A percentile compares a stretch with the other conserved stretches of the same genome.
Conservation (phyloP, 352 stramenopile genomes). For the Globisporangium spinosum region DNA sequence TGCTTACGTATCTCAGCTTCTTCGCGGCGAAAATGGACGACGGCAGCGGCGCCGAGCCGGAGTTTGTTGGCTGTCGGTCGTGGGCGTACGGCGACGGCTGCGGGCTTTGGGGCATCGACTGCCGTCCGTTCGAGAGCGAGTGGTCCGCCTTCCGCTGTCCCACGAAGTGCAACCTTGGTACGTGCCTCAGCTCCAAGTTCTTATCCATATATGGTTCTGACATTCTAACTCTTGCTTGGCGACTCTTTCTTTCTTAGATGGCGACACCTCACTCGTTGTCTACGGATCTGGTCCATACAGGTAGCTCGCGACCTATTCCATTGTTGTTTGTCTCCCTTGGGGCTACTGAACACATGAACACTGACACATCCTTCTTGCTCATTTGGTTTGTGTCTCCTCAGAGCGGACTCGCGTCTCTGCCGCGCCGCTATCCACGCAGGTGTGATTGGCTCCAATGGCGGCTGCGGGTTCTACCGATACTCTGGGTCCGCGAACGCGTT, state of each 20-base stretch:
- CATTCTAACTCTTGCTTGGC: not conserved
- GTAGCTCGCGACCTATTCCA: constrained; percentile 13
- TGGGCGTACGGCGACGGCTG: constrained; percentile 65
- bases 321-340: not conserved
- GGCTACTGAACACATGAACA: not conserved
- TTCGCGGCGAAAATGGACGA: constrained; percentile 59
- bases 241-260: constrained; percentile 30
- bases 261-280: constrained; percentile 57
- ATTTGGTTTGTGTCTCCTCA: constrained; percentile 12
- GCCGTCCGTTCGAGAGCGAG: constrained; percentile 51
- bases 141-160: constrained; percentile 70
- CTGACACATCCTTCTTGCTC: not conserved
- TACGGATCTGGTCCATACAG: constrained; percentile 68
- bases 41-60: constrained; percentile 20
- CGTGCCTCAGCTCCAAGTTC: not conserved
- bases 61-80: constrained; percentile 63
- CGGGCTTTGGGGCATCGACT: constrained; percentile 60
- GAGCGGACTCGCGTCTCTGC: constrained; percentile 77
- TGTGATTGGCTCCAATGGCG: constrained; percentile 61
- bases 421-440: constrained; percentile 74
- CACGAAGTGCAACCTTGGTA: constrained; percentile 60
- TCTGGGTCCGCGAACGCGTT: constrained; percentile 37
- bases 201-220: not conserved
- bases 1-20: constrained; percentile 76
- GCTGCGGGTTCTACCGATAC: constrained; percentile 37